These are phyloP conservation scores for Pyrus betulifolia DNA, from an alignment of 306 rosid genomes.

Conservation along the genomic window DNA sequence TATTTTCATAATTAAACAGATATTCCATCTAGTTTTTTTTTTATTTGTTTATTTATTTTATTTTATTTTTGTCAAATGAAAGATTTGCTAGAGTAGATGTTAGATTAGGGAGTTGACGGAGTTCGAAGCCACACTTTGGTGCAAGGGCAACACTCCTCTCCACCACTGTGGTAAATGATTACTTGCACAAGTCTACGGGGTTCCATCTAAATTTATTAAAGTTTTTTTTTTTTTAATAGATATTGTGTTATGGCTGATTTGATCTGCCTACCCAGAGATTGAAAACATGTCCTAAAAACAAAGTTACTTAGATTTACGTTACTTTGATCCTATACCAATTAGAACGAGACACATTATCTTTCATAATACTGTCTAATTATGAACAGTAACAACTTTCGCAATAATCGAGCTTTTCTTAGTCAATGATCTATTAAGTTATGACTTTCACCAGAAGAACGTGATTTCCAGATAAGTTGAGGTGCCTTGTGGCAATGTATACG, in stretches of 20 bases:
- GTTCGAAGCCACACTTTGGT: too few species aligned
- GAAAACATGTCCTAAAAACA: background rate
- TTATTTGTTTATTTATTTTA: too few species aligned
- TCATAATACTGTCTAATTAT: background rate
- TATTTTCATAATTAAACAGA: too few species aligned
- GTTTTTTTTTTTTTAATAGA: background rate
- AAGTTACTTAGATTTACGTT: background rate
- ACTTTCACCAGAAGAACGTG: background rate
- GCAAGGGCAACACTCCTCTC: too few species aligned
- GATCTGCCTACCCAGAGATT: background rate
- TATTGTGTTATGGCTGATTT: background rate
- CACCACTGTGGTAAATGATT: too few species aligned
- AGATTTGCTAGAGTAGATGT: too few species aligned
- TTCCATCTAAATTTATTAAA: too few species aligned
- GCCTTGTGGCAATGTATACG: background rate
- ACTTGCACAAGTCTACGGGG: too few species aligned
- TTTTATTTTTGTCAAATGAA: too few species aligned
- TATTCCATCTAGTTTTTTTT: too few species aligned
- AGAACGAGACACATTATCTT: background rate
- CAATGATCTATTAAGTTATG: background rate
- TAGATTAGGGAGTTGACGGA: too few species aligned
- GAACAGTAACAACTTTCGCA: background rate
- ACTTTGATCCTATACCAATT: background rate
- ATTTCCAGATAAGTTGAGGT: conserved; percentile 10
- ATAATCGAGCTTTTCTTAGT: background rate